Conservation (phyloP, 202 grass and related monocot genomes). For the Panicum hallii region DNA sequence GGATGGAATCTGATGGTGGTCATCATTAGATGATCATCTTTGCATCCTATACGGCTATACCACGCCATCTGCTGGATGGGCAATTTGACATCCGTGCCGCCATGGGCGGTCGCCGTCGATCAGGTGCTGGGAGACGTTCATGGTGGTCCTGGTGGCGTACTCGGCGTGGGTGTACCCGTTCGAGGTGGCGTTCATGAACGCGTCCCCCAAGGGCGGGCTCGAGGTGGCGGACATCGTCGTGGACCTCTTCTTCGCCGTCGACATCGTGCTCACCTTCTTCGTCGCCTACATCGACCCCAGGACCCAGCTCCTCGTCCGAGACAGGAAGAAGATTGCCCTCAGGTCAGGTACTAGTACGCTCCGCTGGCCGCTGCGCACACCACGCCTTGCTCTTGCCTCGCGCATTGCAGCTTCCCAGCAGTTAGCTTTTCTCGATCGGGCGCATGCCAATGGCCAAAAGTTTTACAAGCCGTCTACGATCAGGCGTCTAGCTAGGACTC, state of each 20-base stretch:
- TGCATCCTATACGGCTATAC: no score
- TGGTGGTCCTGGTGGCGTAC: conserved; percentile 94
- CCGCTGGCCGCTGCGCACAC: no score
- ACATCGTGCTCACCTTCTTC: conserved; percentile 93
- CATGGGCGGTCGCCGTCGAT: neutral
- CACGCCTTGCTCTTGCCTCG: no score
- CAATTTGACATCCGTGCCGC: neutral
- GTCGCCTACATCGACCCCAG: conserved; percentile 86
- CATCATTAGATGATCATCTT: no score
- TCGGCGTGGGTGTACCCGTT: conserved; percentile 99
- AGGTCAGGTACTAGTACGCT: conserved; percentile 43
- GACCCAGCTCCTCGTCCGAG: conserved; percentile 78
- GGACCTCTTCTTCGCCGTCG: conserved; percentile 76
- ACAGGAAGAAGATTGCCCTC: conserved; percentile 67
- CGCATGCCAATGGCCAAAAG: neutral
- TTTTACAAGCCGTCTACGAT: neutral
- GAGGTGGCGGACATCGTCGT: conserved; percentile 75
- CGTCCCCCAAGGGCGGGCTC: conserved; percentile 74
- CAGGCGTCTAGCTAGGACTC: no score
- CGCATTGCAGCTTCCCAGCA: no score
- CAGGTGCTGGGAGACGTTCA: conserved; percentile 96
- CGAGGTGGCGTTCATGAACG: conserved; percentile 93
- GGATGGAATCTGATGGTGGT: no score
- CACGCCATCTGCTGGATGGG: no score
- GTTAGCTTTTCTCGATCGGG: neutral